phyloP scores from a whole-genome alignment of 208 protist species.

The Crithidia brevicula region DNA sequence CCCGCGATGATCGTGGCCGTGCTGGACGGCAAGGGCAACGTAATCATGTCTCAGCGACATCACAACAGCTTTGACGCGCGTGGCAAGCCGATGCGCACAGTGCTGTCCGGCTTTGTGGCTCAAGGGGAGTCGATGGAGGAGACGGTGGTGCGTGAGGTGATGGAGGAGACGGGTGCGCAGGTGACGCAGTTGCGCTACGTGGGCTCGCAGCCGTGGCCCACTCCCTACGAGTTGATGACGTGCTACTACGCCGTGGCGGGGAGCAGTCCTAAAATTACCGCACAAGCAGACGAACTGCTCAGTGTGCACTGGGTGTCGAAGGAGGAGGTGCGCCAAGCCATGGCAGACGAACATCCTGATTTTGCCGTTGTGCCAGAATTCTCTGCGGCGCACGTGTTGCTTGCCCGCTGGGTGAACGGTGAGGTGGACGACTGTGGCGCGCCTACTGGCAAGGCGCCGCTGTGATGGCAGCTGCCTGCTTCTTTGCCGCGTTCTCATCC shows the following conservation, averaged over 20 bases:
- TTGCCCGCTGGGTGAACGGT: constrained; percentile 42
- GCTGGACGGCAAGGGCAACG: constrained; percentile 53
- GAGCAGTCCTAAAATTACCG: constrained; percentile 21
- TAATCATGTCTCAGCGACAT: constrained; percentile 42
- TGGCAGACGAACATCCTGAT: constrained; percentile 34
- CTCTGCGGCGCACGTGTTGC: constrained; percentile 35
- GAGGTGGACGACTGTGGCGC: constrained; percentile 28
- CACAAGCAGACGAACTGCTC: constrained; percentile 40
- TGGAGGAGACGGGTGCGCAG: constrained; percentile 52
- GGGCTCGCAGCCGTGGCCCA: constrained; percentile 62
- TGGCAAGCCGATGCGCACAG: constrained; percentile 17
- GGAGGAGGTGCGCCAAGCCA: constrained; percentile 41
- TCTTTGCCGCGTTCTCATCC: too few species aligned
- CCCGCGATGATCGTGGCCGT: constrained; percentile 62
- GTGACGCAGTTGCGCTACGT: constrained; percentile 55
- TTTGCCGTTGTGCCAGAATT: constrained; percentile 27
- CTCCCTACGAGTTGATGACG: constrained; percentile 49
- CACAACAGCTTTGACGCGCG: neutral
- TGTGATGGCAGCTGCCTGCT: neutral
- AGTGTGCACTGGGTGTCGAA: constrained; percentile 51
- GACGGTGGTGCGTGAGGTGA: constrained; percentile 55
- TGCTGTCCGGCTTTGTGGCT: constrained; percentile 39
- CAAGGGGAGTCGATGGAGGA: constrained; percentile 64
- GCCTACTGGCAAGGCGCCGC: neutral
- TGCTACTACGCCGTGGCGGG: constrained; percentile 62